Percentiles rank a stretch among this genome's conserved stretches.
phyloP scores from a whole-genome alignment of 2,329 filamentous ascomycete genomes.

The Lasiodiplodia sp. region DNA sequence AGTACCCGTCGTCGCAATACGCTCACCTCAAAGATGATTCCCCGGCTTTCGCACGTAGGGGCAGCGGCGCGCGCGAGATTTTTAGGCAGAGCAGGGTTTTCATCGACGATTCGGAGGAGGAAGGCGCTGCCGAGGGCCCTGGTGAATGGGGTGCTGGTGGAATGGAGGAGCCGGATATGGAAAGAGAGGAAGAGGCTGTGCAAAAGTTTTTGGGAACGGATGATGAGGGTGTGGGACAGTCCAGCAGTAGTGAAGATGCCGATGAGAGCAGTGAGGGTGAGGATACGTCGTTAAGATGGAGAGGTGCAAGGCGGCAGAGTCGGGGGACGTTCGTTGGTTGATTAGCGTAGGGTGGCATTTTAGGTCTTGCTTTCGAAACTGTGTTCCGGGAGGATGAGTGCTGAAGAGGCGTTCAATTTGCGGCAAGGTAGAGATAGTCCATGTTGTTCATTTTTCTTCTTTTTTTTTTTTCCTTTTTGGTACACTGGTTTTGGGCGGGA shows the following conservation, averaged over 20 bases:
- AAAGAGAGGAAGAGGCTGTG: constrained; percentile 14
- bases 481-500: not conserved
- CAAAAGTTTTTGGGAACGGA: constrained; percentile 21
- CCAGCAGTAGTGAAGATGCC: constrained; percentile 14
- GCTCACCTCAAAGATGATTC: constrained; percentile 33
- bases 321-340: constrained; percentile 23
- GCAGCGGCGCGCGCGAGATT: constrained; percentile 45
- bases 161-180: constrained; percentile 5
- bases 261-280: constrained; percentile 21
- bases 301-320: not conserved
- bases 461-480: not conserved
- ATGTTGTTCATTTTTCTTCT: no score
- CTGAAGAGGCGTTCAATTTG: constrained; percentile 1
- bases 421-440: no score
- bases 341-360: not conserved
- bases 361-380: no score
- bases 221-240: constrained; percentile 7
- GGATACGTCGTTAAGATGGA: not conserved
- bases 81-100: constrained; percentile 56
- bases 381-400: not conserved
- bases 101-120: constrained; percentile 48
- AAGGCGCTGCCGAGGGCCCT: not conserved
- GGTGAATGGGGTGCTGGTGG: not conserved
- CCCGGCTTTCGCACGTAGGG: constrained; percentile 2
- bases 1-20: constrained; percentile 39